Evolutionary conservation across 1,139 yeast genomes (phyloP), one percentile per base, ranked within the genome.

Genomic region (Candida albicans): DNA sequence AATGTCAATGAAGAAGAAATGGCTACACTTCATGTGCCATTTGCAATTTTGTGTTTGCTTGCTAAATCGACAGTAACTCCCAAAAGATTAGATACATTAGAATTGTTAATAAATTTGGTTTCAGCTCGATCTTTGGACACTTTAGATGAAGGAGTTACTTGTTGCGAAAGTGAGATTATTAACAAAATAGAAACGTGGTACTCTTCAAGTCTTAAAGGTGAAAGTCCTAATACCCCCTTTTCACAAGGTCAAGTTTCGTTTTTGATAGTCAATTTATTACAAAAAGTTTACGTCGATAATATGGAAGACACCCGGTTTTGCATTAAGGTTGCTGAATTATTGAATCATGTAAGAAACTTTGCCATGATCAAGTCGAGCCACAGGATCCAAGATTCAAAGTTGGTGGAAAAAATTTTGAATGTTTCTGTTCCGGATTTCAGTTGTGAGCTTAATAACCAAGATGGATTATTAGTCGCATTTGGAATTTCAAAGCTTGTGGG

Each of bases 1-100:
- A 81, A 87, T 52, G 81, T 90, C 13, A 79, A 76, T 39, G 98
- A 91, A 52, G 96, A 89, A 52, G 97, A 89, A 51, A 87, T 88
- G 85, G 65, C 83, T n/a, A 69, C 79, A 0, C 72, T 75, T 12
- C 96, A 91, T 58, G 68, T 87, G 4, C 97, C 97, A 0, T 64
- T 88, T 42, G 75, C 87, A 1, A 61, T 89, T 1, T 52, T 88
- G 14, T 68, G 79, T 1, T 51, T 79, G 4, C 54, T 70, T 18
- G 34, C 53, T 6, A 53, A 52, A 11, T 35, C 50, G 1, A 30
- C 42, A 0, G 40, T 61, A 7, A 46, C 44, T 13, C 34, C 26
- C 2, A 46, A 63, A 2, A 65, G 75, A 57, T 53, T 69, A n/a
- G 53, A 57, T 2, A 54, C 79, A 8, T 61, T 80, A 5, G 65